A percentile compares a stretch with the other conserved stretches of the same genome.
Evolutionary conservation across 2,329 filamentous ascomycete species (phyloP).

Genomic region (Ophiostoma himal-ulmi): DNA sequence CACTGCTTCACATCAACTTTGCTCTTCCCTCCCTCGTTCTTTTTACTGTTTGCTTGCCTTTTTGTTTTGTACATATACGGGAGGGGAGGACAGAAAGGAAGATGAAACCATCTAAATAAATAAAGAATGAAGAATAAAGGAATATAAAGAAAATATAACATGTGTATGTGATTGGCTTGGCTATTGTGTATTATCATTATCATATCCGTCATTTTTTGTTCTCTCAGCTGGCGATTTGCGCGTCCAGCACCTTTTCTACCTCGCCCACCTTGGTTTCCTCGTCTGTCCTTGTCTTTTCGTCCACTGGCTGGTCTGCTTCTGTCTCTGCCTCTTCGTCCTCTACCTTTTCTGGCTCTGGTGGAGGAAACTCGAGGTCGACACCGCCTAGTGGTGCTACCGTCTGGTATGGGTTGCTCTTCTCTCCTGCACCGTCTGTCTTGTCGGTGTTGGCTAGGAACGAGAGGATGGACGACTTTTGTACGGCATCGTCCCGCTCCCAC

Average conservation of each 20-base stretch:
- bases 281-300: neutral
- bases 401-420: conserved; percentile 21
- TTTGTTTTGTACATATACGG: conserved; percentile 29
- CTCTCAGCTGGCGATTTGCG: neutral
- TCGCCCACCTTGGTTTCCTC: neutral
- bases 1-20: neutral
- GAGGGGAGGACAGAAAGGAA: conserved; percentile 19
- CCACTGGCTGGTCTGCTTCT: neutral
- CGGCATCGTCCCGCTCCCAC: conserved; percentile 55
- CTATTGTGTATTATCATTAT: neutral
- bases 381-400: neutral
- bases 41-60: conserved; percentile 18
- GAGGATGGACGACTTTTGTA: conserved; percentile 10
- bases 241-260: neutral
- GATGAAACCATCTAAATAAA: conserved; percentile 18
- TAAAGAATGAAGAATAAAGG: conserved; percentile 22
- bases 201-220: neutral
- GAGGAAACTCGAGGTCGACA: conserved; percentile 35
- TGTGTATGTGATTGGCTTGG: neutral
- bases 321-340: neutral
- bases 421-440: neutral
- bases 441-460: conserved; percentile 13
- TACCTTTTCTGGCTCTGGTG: conserved; percentile 23
- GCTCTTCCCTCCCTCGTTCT: conserved; percentile 8
- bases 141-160: neutral